phyloP scores from a whole-genome alignment of 2,329 filamentous ascomycete species.

The Colletotrichum simmondsii region DNA sequence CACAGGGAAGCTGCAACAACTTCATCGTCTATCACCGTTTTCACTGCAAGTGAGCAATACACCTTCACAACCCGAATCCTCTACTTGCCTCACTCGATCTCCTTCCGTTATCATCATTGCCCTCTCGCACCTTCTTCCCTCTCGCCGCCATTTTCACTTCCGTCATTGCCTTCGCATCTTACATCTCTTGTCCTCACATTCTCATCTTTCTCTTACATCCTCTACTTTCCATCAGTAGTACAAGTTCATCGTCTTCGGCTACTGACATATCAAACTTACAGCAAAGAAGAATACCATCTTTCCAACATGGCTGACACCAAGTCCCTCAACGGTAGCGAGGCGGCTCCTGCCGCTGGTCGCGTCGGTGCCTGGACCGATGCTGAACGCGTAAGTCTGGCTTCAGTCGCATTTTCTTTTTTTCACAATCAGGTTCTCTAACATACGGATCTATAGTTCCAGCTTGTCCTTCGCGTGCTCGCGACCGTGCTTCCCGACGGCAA shows the following conservation, averaged over 20 bases:
- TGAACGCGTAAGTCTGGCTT: conserved; percentile 43
- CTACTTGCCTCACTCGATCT: neutral
- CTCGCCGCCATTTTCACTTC: neutral
- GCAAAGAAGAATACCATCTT: neutral
- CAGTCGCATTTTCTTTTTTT: neutral
- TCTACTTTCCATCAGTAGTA: too few relatives aligned
- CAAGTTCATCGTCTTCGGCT: neutral
- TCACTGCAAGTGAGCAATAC: neutral
- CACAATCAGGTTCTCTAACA: neutral
- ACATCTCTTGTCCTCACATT: neutral
- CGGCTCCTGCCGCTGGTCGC: neutral
- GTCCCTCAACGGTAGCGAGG: conserved; percentile 37
- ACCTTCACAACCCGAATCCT: neutral
- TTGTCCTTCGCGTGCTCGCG: conserved; percentile 48
- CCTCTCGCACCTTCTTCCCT: neutral
- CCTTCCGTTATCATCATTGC: neutral
- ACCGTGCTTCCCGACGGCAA: conserved; percentile 44
- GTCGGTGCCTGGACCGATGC: conserved; percentile 48
- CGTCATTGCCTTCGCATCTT: neutral
- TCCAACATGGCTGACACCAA: conserved; percentile 40
- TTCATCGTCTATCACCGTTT: neutral
- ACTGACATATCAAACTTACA: neutral
- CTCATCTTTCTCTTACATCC: too few relatives aligned
- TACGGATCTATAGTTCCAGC: conserved; percentile 41
- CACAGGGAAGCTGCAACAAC: neutral